phyloP scores from a whole-genome alignment of 805 yeast genomes.

The Schwanniomyces pseudopolymorphus region DNA sequence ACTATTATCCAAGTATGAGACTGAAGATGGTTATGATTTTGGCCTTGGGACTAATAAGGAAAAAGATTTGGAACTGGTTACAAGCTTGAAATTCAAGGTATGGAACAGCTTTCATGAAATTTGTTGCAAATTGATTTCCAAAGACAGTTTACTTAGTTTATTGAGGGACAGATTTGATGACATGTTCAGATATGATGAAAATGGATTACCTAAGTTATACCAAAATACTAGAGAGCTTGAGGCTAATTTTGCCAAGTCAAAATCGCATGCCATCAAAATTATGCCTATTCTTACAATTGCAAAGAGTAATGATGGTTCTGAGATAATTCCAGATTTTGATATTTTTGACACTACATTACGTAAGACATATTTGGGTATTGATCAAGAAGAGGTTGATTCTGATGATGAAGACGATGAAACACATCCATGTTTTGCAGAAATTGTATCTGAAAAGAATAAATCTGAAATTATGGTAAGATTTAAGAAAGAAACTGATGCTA shows the following conservation, averaged over 20 bases:
- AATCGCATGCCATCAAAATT: slow-evolving; percentile 51
- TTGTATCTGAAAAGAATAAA: slow-evolving; percentile 59
- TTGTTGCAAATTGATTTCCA: slow-evolving; percentile 60
- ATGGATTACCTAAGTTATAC: slow-evolving; percentile 83
- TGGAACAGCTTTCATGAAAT: slow-evolving; percentile 66
- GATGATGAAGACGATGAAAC: slow-evolving; percentile 27
- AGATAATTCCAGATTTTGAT: slow-evolving; percentile 59
- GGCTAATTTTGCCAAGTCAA: slow-evolving; percentile 57
- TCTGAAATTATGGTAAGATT: slow-evolving; percentile 56
- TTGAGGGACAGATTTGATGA: slow-evolving; percentile 82
- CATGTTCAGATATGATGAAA: slow-evolving; percentile 75
- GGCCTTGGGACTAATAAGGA: slow-evolving; percentile 56
- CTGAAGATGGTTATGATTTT: slow-evolving; percentile 50
- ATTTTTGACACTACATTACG: slow-evolving; percentile 29
- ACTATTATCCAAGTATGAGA: slow-evolving; percentile 7
- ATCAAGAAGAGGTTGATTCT: slow-evolving; percentile 16
- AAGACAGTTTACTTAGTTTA: slow-evolving; percentile 63
- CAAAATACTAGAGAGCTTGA: slow-evolving; percentile 73
- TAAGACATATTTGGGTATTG: slow-evolving; percentile 17
- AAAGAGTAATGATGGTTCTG: slow-evolving; percentile 48
- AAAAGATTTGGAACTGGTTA: slow-evolving; percentile 40
- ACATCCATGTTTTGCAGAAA: slow-evolving; percentile 49
- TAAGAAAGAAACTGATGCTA: slow-evolving; percentile 73
- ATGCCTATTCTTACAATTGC: slow-evolving; percentile 64
- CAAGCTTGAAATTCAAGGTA: slow-evolving; percentile 49